Conservation (phyloP, 1,284 basidiomycete genomes). For the Microbotryum lychnidis-dioicae region DNA sequence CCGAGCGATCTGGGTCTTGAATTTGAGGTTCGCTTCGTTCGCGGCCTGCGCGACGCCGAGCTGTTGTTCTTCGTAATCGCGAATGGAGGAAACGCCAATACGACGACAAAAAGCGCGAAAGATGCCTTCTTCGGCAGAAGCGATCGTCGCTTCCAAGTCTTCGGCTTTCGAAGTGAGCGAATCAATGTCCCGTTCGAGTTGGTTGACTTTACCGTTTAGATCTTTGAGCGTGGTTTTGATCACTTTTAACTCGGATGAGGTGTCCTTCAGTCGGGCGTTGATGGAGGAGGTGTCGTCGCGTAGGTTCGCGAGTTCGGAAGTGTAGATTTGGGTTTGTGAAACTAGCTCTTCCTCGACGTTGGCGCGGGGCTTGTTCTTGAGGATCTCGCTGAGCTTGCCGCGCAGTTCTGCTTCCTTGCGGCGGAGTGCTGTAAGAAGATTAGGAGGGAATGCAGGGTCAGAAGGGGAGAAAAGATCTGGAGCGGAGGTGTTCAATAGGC, state of each 20-base stretch:
- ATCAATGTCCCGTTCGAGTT: constrained; percentile 48
- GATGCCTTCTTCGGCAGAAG: constrained; percentile 70
- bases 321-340: constrained; percentile 66
- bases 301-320: constrained; percentile 61
- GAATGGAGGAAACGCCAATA: constrained; percentile 74
- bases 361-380: constrained; percentile 67
- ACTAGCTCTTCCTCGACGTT: constrained; percentile 74
- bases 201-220: constrained; percentile 57
- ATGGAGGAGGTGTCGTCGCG: constrained; percentile 69
- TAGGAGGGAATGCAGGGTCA: background rate
- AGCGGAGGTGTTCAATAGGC: too few species aligned
- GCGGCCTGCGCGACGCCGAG: constrained; percentile 79
- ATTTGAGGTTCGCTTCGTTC: constrained; percentile 71
- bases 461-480: background rate
- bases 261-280: constrained; percentile 58
- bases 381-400: constrained; percentile 70
- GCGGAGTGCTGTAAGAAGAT: constrained; percentile 8
- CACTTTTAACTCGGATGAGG: constrained; percentile 64
- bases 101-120: constrained; percentile 72
- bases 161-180: constrained; percentile 53
- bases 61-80: constrained; percentile 91
- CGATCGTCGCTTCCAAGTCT: constrained; percentile 54
- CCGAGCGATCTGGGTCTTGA: constrained; percentile 77
- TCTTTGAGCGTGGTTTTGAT: constrained; percentile 61
- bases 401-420: constrained; percentile 55